Evolutionary conservation across 805 yeast genomes (phyloP).

Genomic region (Schwanniomyces yamadae): DNA sequence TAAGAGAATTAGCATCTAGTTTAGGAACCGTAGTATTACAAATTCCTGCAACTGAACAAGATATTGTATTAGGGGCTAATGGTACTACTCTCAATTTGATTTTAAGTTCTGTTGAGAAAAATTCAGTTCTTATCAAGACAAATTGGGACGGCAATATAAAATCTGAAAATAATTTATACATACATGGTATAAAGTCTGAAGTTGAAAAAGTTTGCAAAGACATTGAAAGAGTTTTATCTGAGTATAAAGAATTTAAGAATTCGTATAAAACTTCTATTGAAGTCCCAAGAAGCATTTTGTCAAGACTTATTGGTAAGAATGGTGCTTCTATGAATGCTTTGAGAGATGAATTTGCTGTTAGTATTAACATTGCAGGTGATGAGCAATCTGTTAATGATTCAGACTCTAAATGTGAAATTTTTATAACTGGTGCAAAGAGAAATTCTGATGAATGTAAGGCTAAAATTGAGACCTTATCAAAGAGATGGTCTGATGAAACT

Average conservation of each 20-base stretch:
- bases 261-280: slow-evolving; percentile 36
- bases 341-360: slow-evolving; percentile 71
- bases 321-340: slow-evolving; percentile 72
- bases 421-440: slow-evolving; percentile 72
- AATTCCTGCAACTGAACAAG: slow-evolving; percentile 57
- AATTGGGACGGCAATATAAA: slow-evolving; percentile 36
- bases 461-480: slow-evolving; percentile 56
- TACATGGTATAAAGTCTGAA: slow-evolving; percentile 70
- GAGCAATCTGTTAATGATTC: slow-evolving; percentile 35
- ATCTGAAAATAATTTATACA: slow-evolving; percentile 51
- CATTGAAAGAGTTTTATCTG: slow-evolving; percentile 54
- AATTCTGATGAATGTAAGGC: slow-evolving; percentile 72
- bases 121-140: slow-evolving; percentile 47
- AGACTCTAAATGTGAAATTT: slow-evolving; percentile 47
- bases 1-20: slow-evolving; percentile 59
- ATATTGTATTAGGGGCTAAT: slow-evolving; percentile 58
- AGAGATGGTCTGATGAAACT: slow-evolving; percentile 80
- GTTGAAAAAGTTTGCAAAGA: slow-evolving; percentile 55
- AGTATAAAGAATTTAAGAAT: slow-evolving; percentile 46
- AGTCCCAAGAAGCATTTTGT: slow-evolving; percentile 66
- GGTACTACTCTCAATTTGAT: slow-evolving; percentile 55
- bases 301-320: slow-evolving; percentile 86
- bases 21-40: slow-evolving; percentile 51
- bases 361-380: slow-evolving; percentile 67
- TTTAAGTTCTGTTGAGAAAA: slow-evolving; percentile 33